phyloP scores from a whole-genome alignment of 352 stramenopile species.

The Globisporangium spinosum region DNA sequence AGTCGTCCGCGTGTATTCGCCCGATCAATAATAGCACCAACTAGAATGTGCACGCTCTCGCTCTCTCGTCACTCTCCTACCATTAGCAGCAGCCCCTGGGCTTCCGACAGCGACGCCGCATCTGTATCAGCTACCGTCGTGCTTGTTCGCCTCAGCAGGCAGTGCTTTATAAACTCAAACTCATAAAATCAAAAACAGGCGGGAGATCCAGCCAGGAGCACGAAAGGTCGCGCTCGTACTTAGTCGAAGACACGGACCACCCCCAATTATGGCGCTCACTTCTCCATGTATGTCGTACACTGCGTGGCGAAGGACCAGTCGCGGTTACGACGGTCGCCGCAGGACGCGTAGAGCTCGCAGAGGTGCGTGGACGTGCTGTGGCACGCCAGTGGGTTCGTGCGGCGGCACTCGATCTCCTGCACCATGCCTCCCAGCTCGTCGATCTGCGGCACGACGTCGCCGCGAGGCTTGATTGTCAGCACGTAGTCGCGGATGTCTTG shows the following conservation, averaged over 20 bases:
- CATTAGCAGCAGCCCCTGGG: constrained; percentile 16
- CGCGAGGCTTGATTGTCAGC: constrained; percentile 77
- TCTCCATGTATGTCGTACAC: constrained; percentile 63
- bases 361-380: constrained; percentile 84
- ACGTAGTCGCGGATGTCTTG: constrained; percentile 81
- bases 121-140: background rate
- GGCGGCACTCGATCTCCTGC: constrained; percentile 85
- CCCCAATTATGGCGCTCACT: background rate
- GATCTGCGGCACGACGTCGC: constrained; percentile 78
- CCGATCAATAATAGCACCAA: background rate
- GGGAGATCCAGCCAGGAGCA: background rate
- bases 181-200: constrained; percentile 6
- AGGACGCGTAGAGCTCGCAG: constrained; percentile 80
- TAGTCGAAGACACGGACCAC: background rate
- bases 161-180: constrained; percentile 10
- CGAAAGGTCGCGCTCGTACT: constrained; percentile 2
- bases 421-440: constrained; percentile 82
- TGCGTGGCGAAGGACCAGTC: constrained; percentile 77
- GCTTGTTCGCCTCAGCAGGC: background rate
- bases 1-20: constrained; percentile 5
- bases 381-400: constrained; percentile 72
- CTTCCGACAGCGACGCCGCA: constrained; percentile 10
- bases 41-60: background rate
- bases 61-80: constrained; percentile 7
- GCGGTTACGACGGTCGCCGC: constrained; percentile 69